Conservation (phyloP, 2,329 filamentous ascomycete genomes). For the Nothophaeocryptopus gaeumannii region DNA sequence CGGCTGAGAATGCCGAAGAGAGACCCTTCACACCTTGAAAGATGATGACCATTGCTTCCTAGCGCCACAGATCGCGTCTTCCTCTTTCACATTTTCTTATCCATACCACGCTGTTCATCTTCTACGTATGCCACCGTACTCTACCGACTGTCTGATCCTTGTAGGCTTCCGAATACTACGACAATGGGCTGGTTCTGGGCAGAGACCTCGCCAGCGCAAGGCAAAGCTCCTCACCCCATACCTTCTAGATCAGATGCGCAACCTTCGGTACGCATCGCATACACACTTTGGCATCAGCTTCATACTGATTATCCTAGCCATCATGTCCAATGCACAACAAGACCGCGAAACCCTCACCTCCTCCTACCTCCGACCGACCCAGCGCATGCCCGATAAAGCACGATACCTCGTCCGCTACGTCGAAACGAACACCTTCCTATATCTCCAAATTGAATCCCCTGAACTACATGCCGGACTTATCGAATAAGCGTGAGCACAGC, state of each 20-base stretch:
- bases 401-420: constrained; percentile 39
- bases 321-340: constrained; percentile 67
- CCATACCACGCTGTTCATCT: too few species aligned
- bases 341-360: constrained; percentile 30
- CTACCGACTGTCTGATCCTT: too few species aligned
- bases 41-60: too few species aligned
- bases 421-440: constrained; percentile 45
- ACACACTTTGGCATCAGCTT: background rate
- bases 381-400: constrained; percentile 53
- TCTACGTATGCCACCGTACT: too few species aligned
- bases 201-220: constrained; percentile 46
- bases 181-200: constrained; percentile 72
- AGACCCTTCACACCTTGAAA: too few species aligned
- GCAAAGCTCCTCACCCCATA: constrained; percentile 48
- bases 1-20: too few species aligned
- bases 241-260: constrained; percentile 45
- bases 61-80: too few species aligned
- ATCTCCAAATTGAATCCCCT: constrained; percentile 71
- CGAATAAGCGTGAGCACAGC: constrained; percentile 67
- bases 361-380: constrained; percentile 30
- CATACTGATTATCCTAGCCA: constrained; percentile 47
- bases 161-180: background rate
- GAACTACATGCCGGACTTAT: constrained; percentile 94
- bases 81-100: too few species aligned
- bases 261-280: constrained; percentile 53